Evolutionary conservation across 2,329 filamentous ascomycete species (phyloP).

Genomic region (Ampelomyces quisqualis): DNA sequence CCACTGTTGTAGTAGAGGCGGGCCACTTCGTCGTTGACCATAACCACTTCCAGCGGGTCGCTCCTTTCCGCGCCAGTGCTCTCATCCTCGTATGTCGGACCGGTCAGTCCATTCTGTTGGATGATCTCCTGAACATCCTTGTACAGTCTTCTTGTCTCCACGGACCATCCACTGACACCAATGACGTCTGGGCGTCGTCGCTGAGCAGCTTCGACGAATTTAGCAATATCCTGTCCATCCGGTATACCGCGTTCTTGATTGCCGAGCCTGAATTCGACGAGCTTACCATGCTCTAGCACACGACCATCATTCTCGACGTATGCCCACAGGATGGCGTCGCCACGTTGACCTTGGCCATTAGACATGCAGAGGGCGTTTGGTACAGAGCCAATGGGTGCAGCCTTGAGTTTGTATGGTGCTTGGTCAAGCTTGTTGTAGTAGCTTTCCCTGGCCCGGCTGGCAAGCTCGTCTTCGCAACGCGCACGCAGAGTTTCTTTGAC

Average conservation of each 20-base stretch:
- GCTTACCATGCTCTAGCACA: conserved; percentile 84
- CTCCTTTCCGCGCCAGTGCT: conserved; percentile 70
- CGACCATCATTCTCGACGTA: conserved; percentile 92
- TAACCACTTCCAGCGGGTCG: conserved; percentile 81
- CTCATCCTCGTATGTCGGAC: conserved; percentile 76
- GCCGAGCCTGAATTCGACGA: conserved; percentile 70
- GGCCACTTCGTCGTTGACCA: conserved; percentile 97
- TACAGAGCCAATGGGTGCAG: conserved; percentile 82
- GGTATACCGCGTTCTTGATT: conserved; percentile 67
- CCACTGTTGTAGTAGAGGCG: conserved; percentile 90
- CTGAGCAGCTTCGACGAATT: conserved; percentile 76
- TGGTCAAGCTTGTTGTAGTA: conserved; percentile 91
- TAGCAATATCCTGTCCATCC: conserved; percentile 64
- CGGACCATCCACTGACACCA: conserved; percentile 82
- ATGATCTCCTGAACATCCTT: conserved; percentile 79
- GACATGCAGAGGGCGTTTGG: conserved; percentile 86
- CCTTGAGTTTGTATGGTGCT: conserved; percentile 92
- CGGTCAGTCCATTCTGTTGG: conserved; percentile 72
- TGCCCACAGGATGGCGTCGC: conserved; percentile 83
- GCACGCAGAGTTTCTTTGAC: conserved; percentile 94
- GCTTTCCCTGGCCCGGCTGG: conserved; percentile 83
- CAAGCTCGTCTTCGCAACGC: conserved; percentile 88
- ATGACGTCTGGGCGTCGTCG: conserved; percentile 86
- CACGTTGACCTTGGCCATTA: conserved; percentile 77
- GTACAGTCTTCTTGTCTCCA: conserved; percentile 81